Evolutionary conservation across 2,329 filamentous ascomycete genomes (phyloP), one percentile per base, ranked within the genome.

Genomic region (Stenocarpella maydis): DNA sequence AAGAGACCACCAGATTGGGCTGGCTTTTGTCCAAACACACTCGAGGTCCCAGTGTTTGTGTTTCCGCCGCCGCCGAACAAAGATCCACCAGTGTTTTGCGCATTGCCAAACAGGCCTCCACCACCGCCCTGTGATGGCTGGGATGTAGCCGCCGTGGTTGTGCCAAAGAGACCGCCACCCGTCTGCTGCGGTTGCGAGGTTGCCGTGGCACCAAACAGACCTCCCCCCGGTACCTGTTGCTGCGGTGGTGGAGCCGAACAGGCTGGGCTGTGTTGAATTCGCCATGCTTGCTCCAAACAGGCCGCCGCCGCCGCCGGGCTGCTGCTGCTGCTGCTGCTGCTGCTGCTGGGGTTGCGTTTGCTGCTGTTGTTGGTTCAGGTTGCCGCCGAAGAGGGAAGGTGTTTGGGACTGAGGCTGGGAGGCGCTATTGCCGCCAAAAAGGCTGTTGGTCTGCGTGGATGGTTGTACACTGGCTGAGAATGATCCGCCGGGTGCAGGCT

Each of bases 161-260:
- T 73, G 19, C 78, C 79, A 68, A 82, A 82, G n/a, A 80, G 64
- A 39, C 75, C 74, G 9, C 77, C 75, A 4, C 77, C 74, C 9
- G 73, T 70, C 65, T 74, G 74, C 26, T 74, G 72, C 15, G 68
- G 65, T 24, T 71, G 70, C 71, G 52, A 60, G 19, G 69, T 15
- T 61, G 64, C 50, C 12, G 65, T 52, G 2, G 54, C 21, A 12
- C 70, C 70, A 41, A 73, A 73, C 10, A 73, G 55, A 2, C 71
- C 68, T 39, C 50, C 52, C 21, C 64, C 69, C 69, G 9, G 66
- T 43, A n/a, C 64, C 71, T 9, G 45, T 43, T 47, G 72, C 72
- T 37, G 70, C 71, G 26, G 74, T 74, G 49, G 74, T 69, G 17
- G 71, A 50, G 64, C 67, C 58, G 26, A 74, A 75, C 14, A 75